Base-by-base conservation (phyloP, 352 stramenopile species). In the Phytophthora pisi region DNA sequence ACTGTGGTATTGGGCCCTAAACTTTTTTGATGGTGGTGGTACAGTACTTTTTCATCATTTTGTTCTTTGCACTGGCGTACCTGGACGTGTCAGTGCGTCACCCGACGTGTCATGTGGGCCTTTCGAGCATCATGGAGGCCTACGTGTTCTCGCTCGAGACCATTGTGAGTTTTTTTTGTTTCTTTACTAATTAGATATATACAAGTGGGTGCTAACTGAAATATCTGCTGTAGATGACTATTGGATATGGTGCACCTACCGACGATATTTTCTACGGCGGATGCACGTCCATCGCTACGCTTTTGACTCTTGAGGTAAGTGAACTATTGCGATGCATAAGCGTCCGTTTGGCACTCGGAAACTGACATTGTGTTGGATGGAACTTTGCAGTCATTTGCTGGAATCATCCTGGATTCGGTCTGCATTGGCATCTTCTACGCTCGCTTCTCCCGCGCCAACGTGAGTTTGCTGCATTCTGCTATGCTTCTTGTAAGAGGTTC, bases 401-500 rank as follows among this genome's bases (percentile, higher is more conserved):
- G 88, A 30, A 95, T 96, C 59, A 91, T 96, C 62, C 64, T 96
- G 24, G 84, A 96, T 68, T 93, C 84, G 42, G 90, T 96, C 49
- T 96, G 88, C 61, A 90, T 96, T 28, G 88, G 88, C 74, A 90
- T 96, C 60, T 96, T 96, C 67, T 96, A 91, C 69, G 85, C 88
- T 6, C 85, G 88, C 18, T 94, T 96, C 52, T 68, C 84, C 3
- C 83, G 88, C 51, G 88, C 88, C 40, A 94, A 92, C 45, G 86
- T 94, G 69, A 36, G 84, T 73, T 11, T 9, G 18, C 2, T 61
- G 13, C 46, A 1, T 23, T 23, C 16, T 46, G 40, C 40, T 46
- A 16, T 18, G 16, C 13, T 16, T 16, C n/a, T 23, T 6, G 16
- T 18, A 49, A 28, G 11, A 3, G n/a, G 5, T 52, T 24, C 23